phyloP scores from a whole-genome alignment of 164 flowering plant species.

The Liquidambar formosana region DNA sequence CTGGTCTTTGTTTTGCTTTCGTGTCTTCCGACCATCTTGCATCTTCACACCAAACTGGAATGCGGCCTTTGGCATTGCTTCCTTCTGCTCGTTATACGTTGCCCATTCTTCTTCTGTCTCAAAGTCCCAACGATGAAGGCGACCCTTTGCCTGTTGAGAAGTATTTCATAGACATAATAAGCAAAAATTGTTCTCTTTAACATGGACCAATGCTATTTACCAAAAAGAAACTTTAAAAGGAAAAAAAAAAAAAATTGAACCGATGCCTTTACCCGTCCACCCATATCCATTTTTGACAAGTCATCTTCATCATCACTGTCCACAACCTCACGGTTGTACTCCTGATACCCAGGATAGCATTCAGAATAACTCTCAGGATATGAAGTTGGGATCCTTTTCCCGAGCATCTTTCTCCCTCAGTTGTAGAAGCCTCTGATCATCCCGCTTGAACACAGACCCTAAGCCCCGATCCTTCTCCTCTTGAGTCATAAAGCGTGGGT shows the following conservation, averaged over 20 bases:
- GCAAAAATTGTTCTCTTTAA: background rate
- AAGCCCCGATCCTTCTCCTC: slow-evolving; percentile 97
- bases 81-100: slow-evolving; percentile 93
- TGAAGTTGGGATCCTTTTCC: slow-evolving; percentile 96
- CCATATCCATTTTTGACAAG: slow-evolving; percentile 99
- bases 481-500: slow-evolving; percentile 91
- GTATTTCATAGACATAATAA: background rate
- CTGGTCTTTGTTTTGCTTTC: slow-evolving; percentile 96
- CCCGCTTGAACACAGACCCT: slow-evolving; percentile 99
- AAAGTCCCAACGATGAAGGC: slow-evolving; percentile 98
- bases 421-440: slow-evolving; percentile 92
- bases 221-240: too few relatives aligned
- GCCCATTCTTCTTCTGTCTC: slow-evolving; percentile 99
- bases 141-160: slow-evolving; percentile 81
- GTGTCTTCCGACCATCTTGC: slow-evolving; percentile 96
- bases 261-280: slow-evolving; percentile 70
- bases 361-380: slow-evolving; percentile 99
- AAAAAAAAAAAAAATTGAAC: background rate
- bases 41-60: slow-evolving; percentile 99
- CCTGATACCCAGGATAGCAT: slow-evolving; percentile 98
- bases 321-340: slow-evolving; percentile 90
- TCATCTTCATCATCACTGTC: slow-evolving; percentile 96
- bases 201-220: too few relatives aligned
- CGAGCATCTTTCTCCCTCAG: slow-evolving; percentile 94
- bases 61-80: slow-evolving; percentile 99